These are phyloP conservation scores for Yamadazyma insecticola DNA, from an alignment of 805 yeast species.

Conservation along the genomic window DNA sequence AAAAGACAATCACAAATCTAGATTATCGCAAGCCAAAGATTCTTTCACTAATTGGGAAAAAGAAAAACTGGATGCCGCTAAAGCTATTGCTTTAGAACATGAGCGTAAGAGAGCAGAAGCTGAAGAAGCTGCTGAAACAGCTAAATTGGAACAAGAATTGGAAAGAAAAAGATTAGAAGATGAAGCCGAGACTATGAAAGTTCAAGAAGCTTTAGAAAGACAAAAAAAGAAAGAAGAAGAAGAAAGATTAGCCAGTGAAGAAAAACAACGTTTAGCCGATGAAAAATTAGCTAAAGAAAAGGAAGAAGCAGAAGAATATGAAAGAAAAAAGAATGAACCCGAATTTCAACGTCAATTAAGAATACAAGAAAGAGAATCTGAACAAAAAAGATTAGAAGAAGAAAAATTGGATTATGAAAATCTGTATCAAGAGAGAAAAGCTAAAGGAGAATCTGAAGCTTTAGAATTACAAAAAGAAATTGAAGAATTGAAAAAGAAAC, in stretches of 20 bases:
- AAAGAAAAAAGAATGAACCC: conserved; percentile 15
- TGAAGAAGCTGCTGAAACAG: conserved; percentile 34
- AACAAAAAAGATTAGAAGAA: conserved; percentile 18
- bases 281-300: conserved; percentile 7
- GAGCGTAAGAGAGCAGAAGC: conserved; percentile 38
- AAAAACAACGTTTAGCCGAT: conserved; percentile 10
- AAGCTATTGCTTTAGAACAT: conserved; percentile 29
- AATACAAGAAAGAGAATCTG: conserved; percentile 21
- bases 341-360: conserved; percentile 24
- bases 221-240: conserved; percentile 14
- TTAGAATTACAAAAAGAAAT: conserved; percentile 26
- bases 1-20: conserved; percentile 28
- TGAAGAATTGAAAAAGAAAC: conserved; percentile 24
- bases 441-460: conserved; percentile 21
- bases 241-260: conserved; percentile 11
- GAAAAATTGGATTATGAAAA: conserved; percentile 25
- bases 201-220: conserved; percentile 24
- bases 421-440: conserved; percentile 19
- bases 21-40: conserved; percentile 39
- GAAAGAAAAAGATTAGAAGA: conserved; percentile 37
- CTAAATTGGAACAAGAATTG: conserved; percentile 18
- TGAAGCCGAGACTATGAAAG: conserved; percentile 27
- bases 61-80: conserved; percentile 43
- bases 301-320: conserved; percentile 13
- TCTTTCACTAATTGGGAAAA: conserved; percentile 39